These are phyloP conservation scores for Pyrenophora graminea DNA, from an alignment of 2,329 filamentous ascomycete genomes.

Conservation along the genomic window DNA sequence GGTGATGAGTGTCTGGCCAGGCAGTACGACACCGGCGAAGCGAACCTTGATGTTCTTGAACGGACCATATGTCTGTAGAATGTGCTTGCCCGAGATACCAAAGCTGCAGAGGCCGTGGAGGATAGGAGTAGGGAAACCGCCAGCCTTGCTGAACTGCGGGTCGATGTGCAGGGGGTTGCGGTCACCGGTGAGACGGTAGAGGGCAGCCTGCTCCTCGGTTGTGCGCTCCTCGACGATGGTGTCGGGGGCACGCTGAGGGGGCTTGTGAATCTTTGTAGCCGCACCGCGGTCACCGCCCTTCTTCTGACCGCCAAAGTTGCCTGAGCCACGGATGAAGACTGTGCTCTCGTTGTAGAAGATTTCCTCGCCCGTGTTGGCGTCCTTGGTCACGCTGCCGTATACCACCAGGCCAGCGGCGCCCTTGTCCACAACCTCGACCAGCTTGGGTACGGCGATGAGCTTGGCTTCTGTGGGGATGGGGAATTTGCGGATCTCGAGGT, in stretches of 20 bases:
- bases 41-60: slow-evolving; percentile 93
- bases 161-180: slow-evolving; percentile 97
- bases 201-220: slow-evolving; percentile 84
- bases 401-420: slow-evolving; percentile 85
- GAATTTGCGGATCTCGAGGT: slow-evolving; percentile 89
- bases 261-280: slow-evolving; percentile 76
- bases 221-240: slow-evolving; percentile 84
- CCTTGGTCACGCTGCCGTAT: slow-evolving; percentile 77
- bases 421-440: slow-evolving; percentile 96
- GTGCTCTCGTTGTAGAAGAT: slow-evolving; percentile 96
- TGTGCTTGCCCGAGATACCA: slow-evolving; percentile 86
- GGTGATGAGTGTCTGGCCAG: slow-evolving; percentile 83
- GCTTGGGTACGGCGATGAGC: slow-evolving; percentile 74
- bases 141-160: slow-evolving; percentile 89
- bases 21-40: slow-evolving; percentile 83
- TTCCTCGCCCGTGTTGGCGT: slow-evolving; percentile 83
- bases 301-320: slow-evolving; percentile 83
- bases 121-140: slow-evolving; percentile 92
- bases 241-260: slow-evolving; percentile 78
- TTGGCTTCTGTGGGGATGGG: slow-evolving; percentile 85
- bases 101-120: slow-evolving; percentile 97
- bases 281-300: slow-evolving; percentile 79
- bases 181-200: slow-evolving; percentile 93
- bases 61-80: slow-evolving; percentile 79
- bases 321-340: slow-evolving; percentile 88